Base-by-base conservation (phyloP, 1,284 basidiomycete genomes). In the Taiwanofungus camphoratus region DNA sequence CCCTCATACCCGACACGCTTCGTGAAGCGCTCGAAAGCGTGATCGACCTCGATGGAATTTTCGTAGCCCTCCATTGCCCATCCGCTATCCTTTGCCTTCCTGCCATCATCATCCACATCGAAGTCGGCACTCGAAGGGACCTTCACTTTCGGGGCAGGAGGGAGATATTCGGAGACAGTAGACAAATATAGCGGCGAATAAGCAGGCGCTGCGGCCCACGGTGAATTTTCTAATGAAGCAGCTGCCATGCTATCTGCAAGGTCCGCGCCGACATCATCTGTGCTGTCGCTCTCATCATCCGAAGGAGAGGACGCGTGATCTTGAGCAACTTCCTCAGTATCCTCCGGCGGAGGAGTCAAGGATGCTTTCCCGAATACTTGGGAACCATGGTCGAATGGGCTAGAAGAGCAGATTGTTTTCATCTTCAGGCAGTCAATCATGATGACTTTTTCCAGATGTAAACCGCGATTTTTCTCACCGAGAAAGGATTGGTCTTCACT, bases 51-150 rank as follows among this genome's bases (percentile, higher is more conserved):
- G 41, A 84, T 58, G 24, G 86, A 86, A 56, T 86, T 79, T 61
- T 91, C 89, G 55, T 88, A 92, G 12, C 72, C 68, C 60, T 92
- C 89, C 7, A 74, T 65, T 3, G 67, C 64, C 84, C 82, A 88
- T 2, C 64, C 67, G 5, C 67, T 60, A 37, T 71, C 70, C 42
- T 74, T 76, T 41, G 62, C 60, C 9, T 63, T 63, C 50, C 69
- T 69, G 22, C 55, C 59, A 29, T 62, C 64, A 33, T 62, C 58
- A n/a, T 59, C 59, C 23, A 70, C 70, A 42, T 76, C 74, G 11
- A 72, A 54, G 6, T 64, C 60, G 5, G 63, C 63, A 21, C 60
- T 65, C 1, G 69, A 51, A 0, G 71, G 62, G 0, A 70, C 50
- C 49, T 76, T 79, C 20, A 62, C n/a, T 56, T 77, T 78, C 18